Percentiles rank a stretch among this genome's conserved stretches.
Evolutionary conservation across 495 filamentous ascomycete species (phyloP).

Genomic region (Neurospora tetraspora): DNA sequence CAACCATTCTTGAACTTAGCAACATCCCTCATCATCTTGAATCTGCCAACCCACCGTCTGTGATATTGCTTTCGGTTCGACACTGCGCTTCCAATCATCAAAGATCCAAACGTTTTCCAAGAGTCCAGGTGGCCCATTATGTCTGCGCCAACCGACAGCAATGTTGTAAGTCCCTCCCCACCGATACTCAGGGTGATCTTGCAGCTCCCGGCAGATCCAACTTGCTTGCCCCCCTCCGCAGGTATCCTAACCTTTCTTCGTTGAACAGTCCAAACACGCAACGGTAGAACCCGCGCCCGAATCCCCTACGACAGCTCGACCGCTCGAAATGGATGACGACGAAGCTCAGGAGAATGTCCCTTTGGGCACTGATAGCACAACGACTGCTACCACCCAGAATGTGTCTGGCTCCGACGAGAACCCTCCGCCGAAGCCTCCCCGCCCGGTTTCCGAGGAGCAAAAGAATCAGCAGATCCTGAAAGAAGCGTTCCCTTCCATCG

Average conservation of each 20-base stretch:
- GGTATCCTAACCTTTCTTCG: not conserved
- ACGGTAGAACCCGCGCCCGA: slow-evolving; percentile 41
- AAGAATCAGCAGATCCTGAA: slow-evolving; percentile 81
- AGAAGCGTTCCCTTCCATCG: slow-evolving; percentile 87
- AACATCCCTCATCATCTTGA: not conserved
- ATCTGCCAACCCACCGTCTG: not conserved
- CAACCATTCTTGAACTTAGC: not conserved
- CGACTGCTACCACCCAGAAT: slow-evolving; percentile 28
- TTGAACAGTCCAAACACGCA: slow-evolving; percentile 24
- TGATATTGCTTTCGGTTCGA: not conserved
- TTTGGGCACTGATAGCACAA: slow-evolving; percentile 26
- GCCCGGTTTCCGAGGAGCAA: slow-evolving; percentile 69
- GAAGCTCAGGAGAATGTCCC: slow-evolving; percentile 53
- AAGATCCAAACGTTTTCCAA: not conserved
- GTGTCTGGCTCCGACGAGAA: slow-evolving; percentile 35
- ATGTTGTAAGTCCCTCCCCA: slow-evolving; percentile 22
- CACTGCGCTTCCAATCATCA: not conserved
- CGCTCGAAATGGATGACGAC: slow-evolving; percentile 83
- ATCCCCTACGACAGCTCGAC: slow-evolving; percentile 75
- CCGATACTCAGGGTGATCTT: not conserved
- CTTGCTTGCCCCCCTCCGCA: not conserved
- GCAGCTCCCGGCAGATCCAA: not conserved
- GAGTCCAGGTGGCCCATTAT: slow-evolving; percentile 15
- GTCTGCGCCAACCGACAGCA: slow-evolving; percentile 29
- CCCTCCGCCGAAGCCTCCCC: slow-evolving; percentile 78